phyloP scores from a whole-genome alignment of 2,329 filamentous ascomycete species.

The Sclerotinia glacialis region DNA sequence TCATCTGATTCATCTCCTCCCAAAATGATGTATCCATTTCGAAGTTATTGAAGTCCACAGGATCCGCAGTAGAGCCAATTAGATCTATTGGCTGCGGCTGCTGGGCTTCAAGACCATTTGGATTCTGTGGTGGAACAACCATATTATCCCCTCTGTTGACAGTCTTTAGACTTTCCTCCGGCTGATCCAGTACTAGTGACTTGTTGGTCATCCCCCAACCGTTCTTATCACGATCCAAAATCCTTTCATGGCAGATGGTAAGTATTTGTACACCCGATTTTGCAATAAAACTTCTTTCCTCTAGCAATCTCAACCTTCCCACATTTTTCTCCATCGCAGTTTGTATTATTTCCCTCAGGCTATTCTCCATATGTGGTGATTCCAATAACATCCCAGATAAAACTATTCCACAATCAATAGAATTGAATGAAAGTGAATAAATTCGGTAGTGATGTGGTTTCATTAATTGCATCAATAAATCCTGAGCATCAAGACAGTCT shows the following conservation, averaged over 20 bases:
- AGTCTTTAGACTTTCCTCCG: too few species aligned
- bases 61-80: background rate
- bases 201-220: background rate
- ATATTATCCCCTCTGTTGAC: background rate
- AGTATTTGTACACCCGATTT: slow-evolving; percentile 11
- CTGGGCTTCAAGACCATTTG: background rate
- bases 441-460: slow-evolving; percentile 20
- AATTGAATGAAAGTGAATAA: slow-evolving; percentile 21
- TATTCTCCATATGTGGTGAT: background rate
- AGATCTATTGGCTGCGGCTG: background rate
- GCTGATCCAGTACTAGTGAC: background rate
- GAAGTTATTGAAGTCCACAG: background rate
- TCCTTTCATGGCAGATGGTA: slow-evolving; percentile 9
- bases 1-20: slow-evolving; percentile 15
- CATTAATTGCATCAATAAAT: slow-evolving; percentile 19
- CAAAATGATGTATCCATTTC: slow-evolving; percentile 11
- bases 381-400: slow-evolving; percentile 4
- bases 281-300: slow-evolving; percentile 5
- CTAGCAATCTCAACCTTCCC: background rate
- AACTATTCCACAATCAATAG: slow-evolving; percentile 15
- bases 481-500: slow-evolving; percentile 21
- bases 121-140: background rate
- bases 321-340: slow-evolving; percentile 7
- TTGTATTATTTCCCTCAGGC: slow-evolving; percentile 7
- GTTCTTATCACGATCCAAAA: background rate